These are phyloP conservation scores for Candida germanica DNA, from an alignment of 805 yeast species.

Conservation along the genomic window DNA sequence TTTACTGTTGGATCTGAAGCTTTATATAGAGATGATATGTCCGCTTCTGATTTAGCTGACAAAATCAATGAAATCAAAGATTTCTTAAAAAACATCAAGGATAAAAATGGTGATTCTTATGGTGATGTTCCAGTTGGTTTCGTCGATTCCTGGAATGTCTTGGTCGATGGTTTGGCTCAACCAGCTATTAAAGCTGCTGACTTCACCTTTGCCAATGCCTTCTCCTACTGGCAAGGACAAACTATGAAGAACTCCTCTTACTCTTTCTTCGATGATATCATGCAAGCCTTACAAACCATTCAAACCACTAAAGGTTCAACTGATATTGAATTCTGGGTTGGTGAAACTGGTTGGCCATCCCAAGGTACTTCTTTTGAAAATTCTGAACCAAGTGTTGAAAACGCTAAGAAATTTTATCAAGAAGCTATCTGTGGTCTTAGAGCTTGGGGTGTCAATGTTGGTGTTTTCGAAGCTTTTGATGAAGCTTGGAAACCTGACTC, in stretches of 20 bases:
- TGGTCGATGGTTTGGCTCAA: constrained; percentile 72
- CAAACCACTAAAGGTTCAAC: constrained; percentile 85
- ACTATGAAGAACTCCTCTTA: constrained; percentile 75
- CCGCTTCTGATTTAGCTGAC: constrained; percentile 69
- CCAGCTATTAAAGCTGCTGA: constrained; percentile 81
- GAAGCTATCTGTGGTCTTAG: constrained; percentile 89
- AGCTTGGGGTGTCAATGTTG: constrained; percentile 93
- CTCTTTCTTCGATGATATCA: constrained; percentile 94
- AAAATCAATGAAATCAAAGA: constrained; percentile 61
- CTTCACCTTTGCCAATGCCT: constrained; percentile 87
- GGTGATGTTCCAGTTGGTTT: constrained; percentile 76
- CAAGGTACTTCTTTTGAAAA: constrained; percentile 69
- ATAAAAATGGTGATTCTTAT: constrained; percentile 79
- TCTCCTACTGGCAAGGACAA: constrained; percentile 99
- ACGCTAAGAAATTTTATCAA: constrained; percentile 82
- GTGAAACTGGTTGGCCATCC: constrained; percentile 98
- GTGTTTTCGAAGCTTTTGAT: constrained; percentile 92
- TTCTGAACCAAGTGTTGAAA: constrained; percentile 64
- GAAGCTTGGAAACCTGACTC: constrained; percentile 95
- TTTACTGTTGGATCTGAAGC: constrained; percentile 95
- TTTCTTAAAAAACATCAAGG: constrained; percentile 59
- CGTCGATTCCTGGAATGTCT: constrained; percentile 93
- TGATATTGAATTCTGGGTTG: constrained; percentile 88
- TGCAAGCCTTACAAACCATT: constrained; percentile 91
- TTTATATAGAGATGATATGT: constrained; percentile 82